A percentile compares a stretch with the other conserved stretches of the same genome.
These are phyloP conservation scores for Cladosporium cucumerinum DNA, from an alignment of 2,329 filamentous ascomycete species.

Conservation along the genomic window DNA sequence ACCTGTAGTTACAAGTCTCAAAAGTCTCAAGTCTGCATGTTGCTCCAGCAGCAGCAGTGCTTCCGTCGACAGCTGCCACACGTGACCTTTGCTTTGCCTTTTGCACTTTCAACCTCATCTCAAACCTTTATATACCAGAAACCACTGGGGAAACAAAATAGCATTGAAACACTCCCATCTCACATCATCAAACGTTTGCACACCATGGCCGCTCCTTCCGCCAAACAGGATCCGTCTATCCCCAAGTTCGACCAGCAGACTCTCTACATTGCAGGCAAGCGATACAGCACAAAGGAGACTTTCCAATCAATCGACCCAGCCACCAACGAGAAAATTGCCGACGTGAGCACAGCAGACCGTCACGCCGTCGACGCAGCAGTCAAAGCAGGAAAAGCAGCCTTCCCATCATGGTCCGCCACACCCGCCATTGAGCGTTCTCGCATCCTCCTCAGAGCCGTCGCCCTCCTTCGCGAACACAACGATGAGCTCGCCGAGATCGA, in stretches of 20 bases:
- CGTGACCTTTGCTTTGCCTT: constrained; percentile 8
- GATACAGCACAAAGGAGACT: constrained; percentile 57
- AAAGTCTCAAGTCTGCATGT: not conserved
- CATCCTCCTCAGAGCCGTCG: constrained; percentile 72
- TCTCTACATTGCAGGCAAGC: constrained; percentile 72
- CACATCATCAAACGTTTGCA: not conserved
- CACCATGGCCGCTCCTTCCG: constrained; percentile 18
- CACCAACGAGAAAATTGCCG: constrained; percentile 64
- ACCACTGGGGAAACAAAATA: not conserved
- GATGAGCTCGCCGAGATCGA: constrained; percentile 76
- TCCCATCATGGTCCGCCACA: constrained; percentile 72
- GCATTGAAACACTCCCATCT: not conserved
- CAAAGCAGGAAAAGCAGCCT: constrained; percentile 66
- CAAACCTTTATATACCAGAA: not conserved
- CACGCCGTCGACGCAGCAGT: constrained; percentile 70
- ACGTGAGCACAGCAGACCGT: constrained; percentile 56
- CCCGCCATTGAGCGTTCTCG: constrained; percentile 71
- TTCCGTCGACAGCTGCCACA: not conserved
- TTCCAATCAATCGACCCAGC: constrained; percentile 75
- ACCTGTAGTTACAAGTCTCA: not conserved
- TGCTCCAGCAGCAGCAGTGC: not conserved
- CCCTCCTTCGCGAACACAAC: constrained; percentile 70
- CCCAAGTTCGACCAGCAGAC: constrained; percentile 29
- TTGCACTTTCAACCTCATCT: constrained; percentile 1
- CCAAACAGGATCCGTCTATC: constrained; percentile 20